phyloP scores from a whole-genome alignment of 768 basidiomycete genomes.

The Thelephora aurantiotincta region DNA sequence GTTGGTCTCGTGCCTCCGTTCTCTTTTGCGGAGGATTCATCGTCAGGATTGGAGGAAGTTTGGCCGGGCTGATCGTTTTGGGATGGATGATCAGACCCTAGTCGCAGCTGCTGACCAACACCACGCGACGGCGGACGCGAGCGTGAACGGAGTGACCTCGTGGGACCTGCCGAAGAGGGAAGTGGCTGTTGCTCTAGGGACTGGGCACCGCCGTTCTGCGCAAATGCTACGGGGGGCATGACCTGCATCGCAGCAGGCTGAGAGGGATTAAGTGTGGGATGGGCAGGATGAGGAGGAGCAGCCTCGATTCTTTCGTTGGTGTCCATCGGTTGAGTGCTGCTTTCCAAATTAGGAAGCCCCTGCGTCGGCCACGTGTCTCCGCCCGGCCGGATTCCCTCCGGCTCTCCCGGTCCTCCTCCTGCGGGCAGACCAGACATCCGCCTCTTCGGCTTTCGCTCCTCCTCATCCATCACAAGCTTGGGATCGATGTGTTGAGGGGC shows the following conservation, averaged over 20 bases:
- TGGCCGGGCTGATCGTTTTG: slow-evolving; percentile 12
- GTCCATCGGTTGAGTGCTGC: slow-evolving; percentile 21
- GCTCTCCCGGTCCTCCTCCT: no score
- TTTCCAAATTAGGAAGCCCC: slow-evolving; percentile 21
- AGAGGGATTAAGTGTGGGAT: slow-evolving; percentile 8
- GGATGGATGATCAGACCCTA: slow-evolving; percentile 23
- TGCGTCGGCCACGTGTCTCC: slow-evolving; percentile 50
- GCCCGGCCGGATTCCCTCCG: no score
- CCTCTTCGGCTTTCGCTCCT: slow-evolving; percentile 66
- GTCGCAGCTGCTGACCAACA: slow-evolving; percentile 13
- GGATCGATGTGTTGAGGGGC: slow-evolving; percentile 35
- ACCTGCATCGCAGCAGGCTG: slow-evolving; percentile 18
- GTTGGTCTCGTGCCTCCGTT: slow-evolving; percentile 28
- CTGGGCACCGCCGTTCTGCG: slow-evolving; percentile 64
- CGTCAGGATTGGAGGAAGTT: slow-evolving; percentile 3
- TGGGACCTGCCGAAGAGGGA: slow-evolving; percentile 27
- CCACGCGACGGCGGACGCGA: slow-evolving; percentile 59
- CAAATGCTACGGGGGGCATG: slow-evolving; percentile 44
- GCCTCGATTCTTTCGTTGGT: slow-evolving; percentile 6
- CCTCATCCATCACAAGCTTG: slow-evolving; percentile 39
- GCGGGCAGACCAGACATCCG: slow-evolving; percentile 41
- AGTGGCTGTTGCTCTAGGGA: slow-evolving; percentile 30
- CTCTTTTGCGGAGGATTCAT: slow-evolving; percentile 1
- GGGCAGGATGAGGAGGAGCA: slow-evolving; percentile 5
- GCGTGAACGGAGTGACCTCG: slow-evolving; percentile 45